These are phyloP conservation scores for Pyrus pyrifolia DNA, from an alignment of 306 rosid genomes.

Conservation along the genomic window DNA sequence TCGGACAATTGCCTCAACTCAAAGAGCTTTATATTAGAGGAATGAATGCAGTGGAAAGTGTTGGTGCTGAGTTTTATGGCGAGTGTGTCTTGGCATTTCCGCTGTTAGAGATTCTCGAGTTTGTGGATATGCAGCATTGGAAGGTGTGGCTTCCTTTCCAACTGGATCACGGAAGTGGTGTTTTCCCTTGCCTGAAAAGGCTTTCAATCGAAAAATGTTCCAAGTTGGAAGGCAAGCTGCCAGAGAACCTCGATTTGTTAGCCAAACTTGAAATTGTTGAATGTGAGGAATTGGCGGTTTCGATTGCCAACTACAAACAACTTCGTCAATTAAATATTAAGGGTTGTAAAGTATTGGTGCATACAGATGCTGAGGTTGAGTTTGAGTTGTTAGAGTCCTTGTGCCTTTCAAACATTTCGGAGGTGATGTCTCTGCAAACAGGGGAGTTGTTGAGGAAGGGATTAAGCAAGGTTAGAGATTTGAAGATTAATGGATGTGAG, in stretches of 20 bases:
- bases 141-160: too few relatives aligned
- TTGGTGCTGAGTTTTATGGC: too few relatives aligned
- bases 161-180: too few relatives aligned
- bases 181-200: too few relatives aligned
- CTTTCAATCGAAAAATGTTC: too few relatives aligned
- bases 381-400: neutral
- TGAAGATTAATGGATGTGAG: neutral
- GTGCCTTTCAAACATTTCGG: fast-evolving
- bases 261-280: neutral
- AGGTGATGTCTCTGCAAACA: neutral
- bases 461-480: neutral
- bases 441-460: neutral
- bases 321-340: neutral
- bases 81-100: too few relatives aligned
- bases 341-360: neutral
- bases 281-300: neutral
- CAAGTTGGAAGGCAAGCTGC: too few relatives aligned
- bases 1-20: constrained; percentile 16
- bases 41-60: neutral
- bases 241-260: neutral
- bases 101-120: too few relatives aligned
- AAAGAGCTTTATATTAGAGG: neutral
- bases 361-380: neutral
- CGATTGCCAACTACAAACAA: neutral
- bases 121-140: too few relatives aligned